Conservation (phyloP, 352 stramenopile genomes). For the Hyaloperonospora brassicae region DNA sequence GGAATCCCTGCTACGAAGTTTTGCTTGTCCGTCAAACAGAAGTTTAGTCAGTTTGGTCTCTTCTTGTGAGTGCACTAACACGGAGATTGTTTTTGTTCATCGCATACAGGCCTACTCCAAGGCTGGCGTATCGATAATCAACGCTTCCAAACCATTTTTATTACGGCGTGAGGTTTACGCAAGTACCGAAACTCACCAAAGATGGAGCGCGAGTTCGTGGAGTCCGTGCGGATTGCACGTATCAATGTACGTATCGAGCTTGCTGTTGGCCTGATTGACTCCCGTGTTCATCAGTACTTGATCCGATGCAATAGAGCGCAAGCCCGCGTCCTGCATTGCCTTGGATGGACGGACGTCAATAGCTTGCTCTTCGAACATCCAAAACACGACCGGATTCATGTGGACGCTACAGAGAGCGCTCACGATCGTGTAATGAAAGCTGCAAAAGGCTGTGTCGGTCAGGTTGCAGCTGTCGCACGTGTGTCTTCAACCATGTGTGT, state of each 20-base stretch:
- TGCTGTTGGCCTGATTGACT: background rate
- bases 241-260: slow-evolving; percentile 24
- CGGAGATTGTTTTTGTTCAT: background rate
- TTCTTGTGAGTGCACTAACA: background rate
- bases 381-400: slow-evolving; percentile 17
- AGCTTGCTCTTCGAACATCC: slow-evolving; percentile 9
- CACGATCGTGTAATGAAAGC: slow-evolving; percentile 11
- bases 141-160: slow-evolving; percentile 10
- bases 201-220: slow-evolving; percentile 32
- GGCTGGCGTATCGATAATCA: slow-evolving; percentile 23
- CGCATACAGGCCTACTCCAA: slow-evolving; percentile 28
- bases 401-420: slow-evolving; percentile 4
- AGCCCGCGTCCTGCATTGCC: slow-evolving; percentile 17
- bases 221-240: slow-evolving; percentile 36
- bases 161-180: slow-evolving; percentile 14
- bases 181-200: slow-evolving; percentile 2
- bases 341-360: slow-evolving; percentile 24
- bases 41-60: background rate
- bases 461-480: slow-evolving; percentile 19
- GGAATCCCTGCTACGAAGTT: slow-evolving; percentile 27
- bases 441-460: slow-evolving; percentile 6
- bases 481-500: slow-evolving; percentile 24
- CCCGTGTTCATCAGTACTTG: slow-evolving; percentile 1
- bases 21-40: slow-evolving; percentile 23
- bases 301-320: slow-evolving; percentile 12